Conservation (phyloP, 2,329 filamentous ascomycete genomes). For the Exophiala viscosa region DNA sequence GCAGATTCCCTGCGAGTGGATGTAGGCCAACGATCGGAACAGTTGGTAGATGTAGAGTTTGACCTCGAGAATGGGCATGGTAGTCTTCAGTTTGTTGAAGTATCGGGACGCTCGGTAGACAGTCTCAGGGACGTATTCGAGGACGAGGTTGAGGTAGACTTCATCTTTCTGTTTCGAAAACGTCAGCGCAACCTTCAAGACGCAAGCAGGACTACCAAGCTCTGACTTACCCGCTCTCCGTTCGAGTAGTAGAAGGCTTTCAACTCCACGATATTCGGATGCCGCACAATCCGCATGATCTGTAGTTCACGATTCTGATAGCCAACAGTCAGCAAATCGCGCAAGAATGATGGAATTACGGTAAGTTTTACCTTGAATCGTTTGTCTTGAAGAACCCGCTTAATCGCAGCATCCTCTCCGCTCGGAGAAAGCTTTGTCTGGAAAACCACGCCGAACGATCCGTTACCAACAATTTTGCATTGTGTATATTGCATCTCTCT, state of each 20-base stretch:
- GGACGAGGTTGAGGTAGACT: conserved; percentile 95
- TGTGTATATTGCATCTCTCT: conserved; percentile 97
- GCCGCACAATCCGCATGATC: conserved; percentile 98
- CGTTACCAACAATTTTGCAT: conserved; percentile 99
- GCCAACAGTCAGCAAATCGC: conserved; percentile 31
- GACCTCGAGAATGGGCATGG: conserved; percentile 97
- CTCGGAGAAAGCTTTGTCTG: conserved; percentile 98
- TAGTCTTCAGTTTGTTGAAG: conserved; percentile 99
- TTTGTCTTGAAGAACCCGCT: conserved; percentile 97
- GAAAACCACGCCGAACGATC: conserved; percentile 97
- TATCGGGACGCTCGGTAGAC: conserved; percentile 97
- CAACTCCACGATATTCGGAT: conserved; percentile 97
- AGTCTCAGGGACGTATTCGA: conserved; percentile 97
- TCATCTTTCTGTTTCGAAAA: conserved; percentile 72
- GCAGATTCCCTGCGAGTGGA: conserved; percentile 98
- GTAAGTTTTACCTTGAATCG: conserved; percentile 79
- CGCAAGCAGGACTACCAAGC: neutral
- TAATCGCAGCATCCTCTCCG: conserved; percentile 97
- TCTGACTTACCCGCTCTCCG: conserved; percentile 76
- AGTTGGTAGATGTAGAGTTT: conserved; percentile 99
- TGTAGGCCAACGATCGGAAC: conserved; percentile 96
- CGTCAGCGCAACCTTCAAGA: neutral
- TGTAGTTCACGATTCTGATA: conserved; percentile 92
- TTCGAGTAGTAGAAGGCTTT: conserved; percentile 99
- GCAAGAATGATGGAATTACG: neutral